Conservation (phyloP, 192 early-diverging fungal species). For the Umbelopsis sp. region DNA sequence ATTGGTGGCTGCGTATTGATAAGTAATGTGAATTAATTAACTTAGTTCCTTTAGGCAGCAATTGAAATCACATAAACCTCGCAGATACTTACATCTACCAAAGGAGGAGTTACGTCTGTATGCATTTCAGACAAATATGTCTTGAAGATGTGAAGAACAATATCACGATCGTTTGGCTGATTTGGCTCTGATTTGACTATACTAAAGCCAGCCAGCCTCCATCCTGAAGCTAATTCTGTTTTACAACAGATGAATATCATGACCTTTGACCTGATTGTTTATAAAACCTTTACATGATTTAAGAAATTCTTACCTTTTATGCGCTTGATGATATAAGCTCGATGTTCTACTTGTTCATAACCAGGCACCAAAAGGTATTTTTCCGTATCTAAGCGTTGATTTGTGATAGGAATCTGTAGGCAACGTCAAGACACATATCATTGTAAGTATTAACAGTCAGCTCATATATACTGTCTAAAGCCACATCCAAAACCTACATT, state of each 20-base stretch:
- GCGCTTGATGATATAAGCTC: constrained; percentile 11
- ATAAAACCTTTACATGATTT: not conserved
- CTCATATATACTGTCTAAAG: not conserved
- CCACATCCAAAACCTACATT: not conserved
- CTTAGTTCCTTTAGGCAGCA: no score
- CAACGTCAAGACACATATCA: not conserved
- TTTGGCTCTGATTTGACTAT: constrained; percentile 11
- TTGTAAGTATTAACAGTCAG: not conserved
- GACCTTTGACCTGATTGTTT: not conserved
- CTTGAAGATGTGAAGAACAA: not conserved
- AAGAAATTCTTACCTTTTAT: not conserved
- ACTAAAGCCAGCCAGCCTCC: constrained; percentile 9
- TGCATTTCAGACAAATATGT: constrained; percentile 18
- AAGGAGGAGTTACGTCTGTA: constrained; percentile 9
- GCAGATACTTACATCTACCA: not conserved
- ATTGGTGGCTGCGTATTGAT: not conserved
- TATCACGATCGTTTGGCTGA: constrained; percentile 9
- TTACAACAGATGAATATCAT: not conserved
- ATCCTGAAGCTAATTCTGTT: constrained; percentile 1
- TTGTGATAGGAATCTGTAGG: constrained; percentile 7
- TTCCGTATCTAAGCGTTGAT: constrained; percentile 8
- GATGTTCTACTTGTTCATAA: constrained; percentile 3
- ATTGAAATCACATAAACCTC: not conserved
- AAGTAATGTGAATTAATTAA: not conserved
- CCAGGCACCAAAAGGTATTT: constrained; percentile 15